Evolutionary conservation across 164 flowering plant species (phyloP).

Genomic region (Vitis cinerea): DNA sequence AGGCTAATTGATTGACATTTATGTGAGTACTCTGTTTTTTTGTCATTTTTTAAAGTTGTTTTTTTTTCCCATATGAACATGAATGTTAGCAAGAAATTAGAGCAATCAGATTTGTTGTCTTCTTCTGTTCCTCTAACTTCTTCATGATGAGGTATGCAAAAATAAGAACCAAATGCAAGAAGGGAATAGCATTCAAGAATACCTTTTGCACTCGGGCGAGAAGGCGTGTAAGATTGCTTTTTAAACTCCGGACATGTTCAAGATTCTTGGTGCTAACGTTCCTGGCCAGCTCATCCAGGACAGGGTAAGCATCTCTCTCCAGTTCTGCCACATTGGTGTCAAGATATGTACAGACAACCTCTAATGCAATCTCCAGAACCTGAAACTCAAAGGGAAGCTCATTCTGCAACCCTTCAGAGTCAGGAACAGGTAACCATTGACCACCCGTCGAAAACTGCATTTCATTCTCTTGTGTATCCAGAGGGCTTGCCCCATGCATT

Average conservation of each 20-base stretch:
- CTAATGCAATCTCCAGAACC: constrained; percentile 84
- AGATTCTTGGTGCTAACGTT: constrained; percentile 91
- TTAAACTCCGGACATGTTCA: constrained; percentile 81
- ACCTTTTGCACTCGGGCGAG: constrained; percentile 99
- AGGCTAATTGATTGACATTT: too few species aligned
- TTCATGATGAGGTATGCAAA: too few species aligned
- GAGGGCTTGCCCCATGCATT: constrained; percentile 27
- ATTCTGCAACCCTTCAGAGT: constrained; percentile 64
- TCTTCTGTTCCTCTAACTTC: too few species aligned
- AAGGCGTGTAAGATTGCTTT: constrained; percentile 85
- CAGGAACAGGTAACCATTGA: constrained; percentile 60
- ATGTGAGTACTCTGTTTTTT: too few species aligned
- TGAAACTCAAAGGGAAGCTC: constrained; percentile 97
- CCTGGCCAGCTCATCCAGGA: constrained; percentile 82
- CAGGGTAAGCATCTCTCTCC: constrained; percentile 79
- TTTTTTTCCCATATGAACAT: too few species aligned
- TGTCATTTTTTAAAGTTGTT: too few species aligned
- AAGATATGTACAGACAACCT: constrained; percentile 78
- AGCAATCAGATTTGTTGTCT: too few species aligned
- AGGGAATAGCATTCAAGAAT: constrained; percentile 13
- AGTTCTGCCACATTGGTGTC: constrained; percentile 81
- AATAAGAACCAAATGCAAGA: not conserved
- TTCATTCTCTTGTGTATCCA: constrained; percentile 43
- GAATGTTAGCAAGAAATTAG: too few species aligned
- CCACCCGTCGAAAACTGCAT: constrained; percentile 32